Evolutionary conservation across 108 stramenopile species (phyloP), one percentile per base, ranked within the genome.

Genomic region (Skeletonema menzelii): DNA sequence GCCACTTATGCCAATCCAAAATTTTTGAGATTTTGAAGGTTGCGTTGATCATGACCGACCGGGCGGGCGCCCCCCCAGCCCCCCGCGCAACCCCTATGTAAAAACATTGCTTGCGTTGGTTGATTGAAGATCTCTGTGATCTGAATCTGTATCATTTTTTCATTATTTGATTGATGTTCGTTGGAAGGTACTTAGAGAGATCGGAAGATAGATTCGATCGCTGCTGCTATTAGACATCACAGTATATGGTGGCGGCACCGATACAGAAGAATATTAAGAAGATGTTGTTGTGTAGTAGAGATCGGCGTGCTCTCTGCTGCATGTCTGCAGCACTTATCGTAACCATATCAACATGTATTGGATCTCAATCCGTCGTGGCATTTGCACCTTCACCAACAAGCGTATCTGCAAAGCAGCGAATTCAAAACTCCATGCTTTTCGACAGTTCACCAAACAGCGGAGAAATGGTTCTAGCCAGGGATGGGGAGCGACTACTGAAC

Each of bases 401-500:
- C 17, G 22, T 15, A 19, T 3, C 49, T 22, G 22, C 49, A 53
- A 53, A 53, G n/a, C 46, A 17, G 3, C 46, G 46, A 22, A 53
- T 22, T 8, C 49, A 22, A 22, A 53, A 22, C 22, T 53, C 49
- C 5, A 53, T 53, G 49, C 49, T 53, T 24, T 22, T 53, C 20
- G 22, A 53, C 10, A 22, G 8, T n/a, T 10, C 49, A 22, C 1
- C 19, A 53, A 53, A 53, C 8, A 53, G 11, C 5, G 61, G 64
- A 32, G 64, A 62, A 19, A 65, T 73, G 64, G 27, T 73, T 11
- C 28, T 73, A 27, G 72, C 64, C 14, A 65, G 49, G 0, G 49
- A 63, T 31, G 56, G 65, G 6, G 60, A 62, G n/a, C 56, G 35
- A 27, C 80, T 86, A 49, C 71, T 95, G 15, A 83, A 88, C 49